These are phyloP conservation scores for Penicillium occitanis DNA, from an alignment of 2,329 filamentous ascomycete species.

Conservation along the genomic window DNA sequence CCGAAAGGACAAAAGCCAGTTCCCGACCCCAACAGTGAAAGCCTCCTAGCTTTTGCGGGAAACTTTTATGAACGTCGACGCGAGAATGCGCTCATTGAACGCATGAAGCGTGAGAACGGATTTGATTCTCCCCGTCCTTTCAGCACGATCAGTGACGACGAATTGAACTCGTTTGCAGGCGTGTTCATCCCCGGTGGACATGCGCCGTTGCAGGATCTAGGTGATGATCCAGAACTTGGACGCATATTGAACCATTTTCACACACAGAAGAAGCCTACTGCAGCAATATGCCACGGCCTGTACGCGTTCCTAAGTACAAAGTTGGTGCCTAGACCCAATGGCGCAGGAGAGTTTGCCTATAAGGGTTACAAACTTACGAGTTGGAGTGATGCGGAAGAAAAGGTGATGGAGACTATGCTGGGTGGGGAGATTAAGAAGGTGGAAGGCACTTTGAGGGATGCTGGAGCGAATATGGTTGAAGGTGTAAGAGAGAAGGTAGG, in stretches of 20 bases:
- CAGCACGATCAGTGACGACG: conserved; percentile 40
- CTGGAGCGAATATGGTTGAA: conserved; percentile 48
- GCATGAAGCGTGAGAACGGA: conserved; percentile 49
- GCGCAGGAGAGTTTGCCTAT: conserved; percentile 43
- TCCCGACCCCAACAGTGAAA: conserved; percentile 45
- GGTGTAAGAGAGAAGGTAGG: conserved; percentile 42
- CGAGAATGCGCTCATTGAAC: conserved; percentile 44
- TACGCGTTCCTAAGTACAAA: conserved; percentile 48
- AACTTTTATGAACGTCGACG: conserved; percentile 47
- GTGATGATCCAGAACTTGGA: conserved; percentile 44
- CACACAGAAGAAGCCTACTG: conserved; percentile 43
- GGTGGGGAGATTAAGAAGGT: conserved; percentile 48
- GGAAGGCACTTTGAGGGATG: conserved; percentile 39
- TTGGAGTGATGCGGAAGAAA: conserved; percentile 50
- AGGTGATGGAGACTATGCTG: conserved; percentile 47
- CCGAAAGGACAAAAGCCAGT: conserved; percentile 44
- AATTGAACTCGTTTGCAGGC: conserved; percentile 41
- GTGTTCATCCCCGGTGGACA: conserved; percentile 51
- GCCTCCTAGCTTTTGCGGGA: conserved; percentile 46
- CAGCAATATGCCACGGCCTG: conserved; percentile 50
- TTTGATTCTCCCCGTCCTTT: conserved; percentile 43
- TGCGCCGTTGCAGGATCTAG: conserved; percentile 46
- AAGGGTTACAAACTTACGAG: conserved; percentile 49
- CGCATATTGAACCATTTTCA: conserved; percentile 47
- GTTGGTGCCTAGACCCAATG: conserved; percentile 20